Conservation (phyloP, 2,329 filamentous ascomycete species). For the Pseudogymnoascus sp. region DNA sequence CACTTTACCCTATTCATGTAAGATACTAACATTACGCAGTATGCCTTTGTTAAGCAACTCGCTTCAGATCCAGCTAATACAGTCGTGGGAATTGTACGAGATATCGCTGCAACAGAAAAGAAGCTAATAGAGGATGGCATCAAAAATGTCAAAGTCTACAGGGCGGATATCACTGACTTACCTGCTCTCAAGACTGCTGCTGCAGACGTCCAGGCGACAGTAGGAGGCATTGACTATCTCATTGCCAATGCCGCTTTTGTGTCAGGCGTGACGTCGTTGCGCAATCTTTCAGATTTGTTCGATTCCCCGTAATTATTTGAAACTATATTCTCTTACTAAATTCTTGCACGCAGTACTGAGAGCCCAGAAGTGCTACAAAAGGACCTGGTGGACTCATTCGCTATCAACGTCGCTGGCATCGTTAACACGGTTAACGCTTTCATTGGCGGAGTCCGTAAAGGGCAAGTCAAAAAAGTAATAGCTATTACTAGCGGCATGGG, state of each 20-base stretch:
- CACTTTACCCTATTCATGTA: background rate
- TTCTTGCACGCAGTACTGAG: slow-evolving; percentile 10
- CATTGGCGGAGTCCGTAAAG: slow-evolving; percentile 41
- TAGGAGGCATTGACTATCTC: slow-evolving; percentile 22
- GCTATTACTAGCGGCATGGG: slow-evolving; percentile 38
- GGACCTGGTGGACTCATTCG: slow-evolving; percentile 28
- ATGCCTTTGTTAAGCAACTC: slow-evolving; percentile 37
- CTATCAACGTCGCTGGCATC: slow-evolving; percentile 42
- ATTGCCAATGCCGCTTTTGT: slow-evolving; percentile 25
- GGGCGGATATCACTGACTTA: slow-evolving; percentile 35
- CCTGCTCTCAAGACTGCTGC: slow-evolving; percentile 12
- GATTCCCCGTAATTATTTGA: slow-evolving; percentile 16
- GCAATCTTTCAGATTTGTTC: slow-evolving; percentile 14
- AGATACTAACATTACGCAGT: slow-evolving; percentile 28
- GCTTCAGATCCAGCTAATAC: slow-evolving; percentile 34
- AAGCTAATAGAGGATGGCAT: slow-evolving; percentile 8
- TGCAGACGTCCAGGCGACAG: slow-evolving; percentile 18
- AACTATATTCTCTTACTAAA: background rate
- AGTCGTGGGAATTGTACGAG: slow-evolving; percentile 38
- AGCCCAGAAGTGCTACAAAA: background rate
- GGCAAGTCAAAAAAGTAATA: slow-evolving; percentile 44
- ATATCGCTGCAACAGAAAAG: slow-evolving; percentile 35
- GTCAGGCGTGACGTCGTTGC: slow-evolving; percentile 12
- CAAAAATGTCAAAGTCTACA: slow-evolving; percentile 38
- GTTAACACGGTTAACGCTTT: slow-evolving; percentile 45